Base-by-base conservation (phyloP, 78 protist genomes). In the Pelomyxa schiedti region DNA sequence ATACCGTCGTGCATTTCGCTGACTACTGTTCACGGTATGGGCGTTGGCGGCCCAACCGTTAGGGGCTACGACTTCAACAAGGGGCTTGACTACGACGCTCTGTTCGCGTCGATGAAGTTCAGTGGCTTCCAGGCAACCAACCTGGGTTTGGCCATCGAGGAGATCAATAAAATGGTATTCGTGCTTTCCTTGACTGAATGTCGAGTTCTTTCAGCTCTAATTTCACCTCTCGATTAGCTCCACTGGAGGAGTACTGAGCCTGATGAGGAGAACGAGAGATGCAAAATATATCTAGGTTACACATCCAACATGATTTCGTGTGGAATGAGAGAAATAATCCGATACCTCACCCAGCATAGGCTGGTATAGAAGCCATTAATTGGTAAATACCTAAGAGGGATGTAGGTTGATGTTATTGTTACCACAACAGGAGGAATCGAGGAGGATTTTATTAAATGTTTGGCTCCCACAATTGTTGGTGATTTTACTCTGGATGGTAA, bases 391-490 rank as follows among this genome's bases (percentile, higher is more conserved):
- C 66, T 1, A 1, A 24, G 5, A 7, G 30, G 28, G 35, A 32
- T 37, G 22, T 32, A 37, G 76, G 82, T 93, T n/a, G 92, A 91
- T 67, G 79, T 6, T 39, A 74, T 98, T 32, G 99, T 98, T n/a
- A 26, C 99, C 0, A 90, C 99, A 0, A 98, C 97, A 0, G 99
- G 99, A 8, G 99, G 99, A 36, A 66, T 98, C 8, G 99, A 98
- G 66, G 99, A 98, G 69, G 99, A 98, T 52, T 82, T 98, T 66
- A 97, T 98, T 75, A 97, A 97, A 81, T 97, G 99, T 86, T 40
- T 98, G 9, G 97, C 93, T 0, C 96, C 89, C 8, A 92, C 97
- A 8, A 90, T 81, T 37, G 4, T 92, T 22, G 99, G 99, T 7
- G 98, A 88, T 58, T 97, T 97, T 66, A 22, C 64, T 22, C 52